phyloP scores from a whole-genome alignment of 2,329 filamentous ascomycete species.

The Fusarium metavorans region DNA sequence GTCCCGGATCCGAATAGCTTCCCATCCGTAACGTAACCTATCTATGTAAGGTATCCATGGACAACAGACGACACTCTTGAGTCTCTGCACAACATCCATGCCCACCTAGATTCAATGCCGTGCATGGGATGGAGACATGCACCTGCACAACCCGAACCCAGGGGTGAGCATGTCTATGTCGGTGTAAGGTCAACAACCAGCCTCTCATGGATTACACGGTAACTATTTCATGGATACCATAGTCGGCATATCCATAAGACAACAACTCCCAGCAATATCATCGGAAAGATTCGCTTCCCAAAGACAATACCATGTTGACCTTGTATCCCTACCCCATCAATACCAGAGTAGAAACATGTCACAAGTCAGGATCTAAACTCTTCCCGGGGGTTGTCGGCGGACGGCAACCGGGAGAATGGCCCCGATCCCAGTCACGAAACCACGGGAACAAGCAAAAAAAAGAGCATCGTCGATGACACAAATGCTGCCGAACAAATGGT shows the following conservation, averaged over 20 bases:
- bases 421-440: slow-evolving; percentile 2
- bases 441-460: slow-evolving; percentile 10
- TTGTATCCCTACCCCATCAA: slow-evolving; percentile 5
- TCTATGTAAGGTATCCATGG: background rate
- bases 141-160: slow-evolving; percentile 6
- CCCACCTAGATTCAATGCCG: slow-evolving; percentile 18
- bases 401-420: background rate
- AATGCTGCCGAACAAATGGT: slow-evolving; percentile 1
- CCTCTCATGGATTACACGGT: background rate
- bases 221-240: background rate
- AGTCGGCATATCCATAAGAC: background rate
- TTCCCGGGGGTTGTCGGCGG: slow-evolving; percentile 5
- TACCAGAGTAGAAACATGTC: background rate
- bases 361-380: background rate
- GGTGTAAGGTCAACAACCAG: slow-evolving; percentile 7
- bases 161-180: background rate
- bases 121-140: slow-evolving; percentile 20
- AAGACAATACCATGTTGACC: background rate
- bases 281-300: slow-evolving; percentile 2
- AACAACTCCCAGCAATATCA: background rate
- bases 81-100: slow-evolving; percentile 15
- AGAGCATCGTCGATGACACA: background rate
- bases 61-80: background rate
- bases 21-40: background rate
- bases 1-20: background rate